These are phyloP conservation scores for Claviceps maximensis DNA, from an alignment of 2,329 filamentous ascomycete genomes.

Conservation along the genomic window DNA sequence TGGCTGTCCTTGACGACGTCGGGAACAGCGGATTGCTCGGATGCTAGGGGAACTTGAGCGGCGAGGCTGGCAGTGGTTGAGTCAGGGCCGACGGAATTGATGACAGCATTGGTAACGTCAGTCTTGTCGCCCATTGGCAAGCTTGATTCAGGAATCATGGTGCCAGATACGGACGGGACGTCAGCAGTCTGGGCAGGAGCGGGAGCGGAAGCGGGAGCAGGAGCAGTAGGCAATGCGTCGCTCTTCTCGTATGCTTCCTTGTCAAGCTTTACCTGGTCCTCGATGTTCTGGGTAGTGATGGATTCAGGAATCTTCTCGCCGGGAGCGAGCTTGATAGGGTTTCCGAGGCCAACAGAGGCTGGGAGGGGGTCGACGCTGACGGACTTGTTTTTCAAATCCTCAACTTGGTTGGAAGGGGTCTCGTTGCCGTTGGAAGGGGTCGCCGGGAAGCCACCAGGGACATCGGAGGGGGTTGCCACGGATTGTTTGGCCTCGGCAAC, in stretches of 20 bases:
- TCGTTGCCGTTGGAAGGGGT: constrained; percentile 41
- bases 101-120: constrained; percentile 24
- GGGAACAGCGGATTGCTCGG: constrained; percentile 17
- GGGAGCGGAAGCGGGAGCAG: constrained; percentile 26
- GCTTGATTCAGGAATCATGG: constrained; percentile 71
- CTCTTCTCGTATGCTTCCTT: constrained; percentile 77
- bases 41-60: constrained; percentile 52
- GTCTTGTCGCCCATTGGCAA: constrained; percentile 45
- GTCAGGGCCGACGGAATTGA: constrained; percentile 39
- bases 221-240: constrained; percentile 44
- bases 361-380: constrained; percentile 50
- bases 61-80: constrained; percentile 59
- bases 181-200: constrained; percentile 21
- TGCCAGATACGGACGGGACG: constrained; percentile 43
- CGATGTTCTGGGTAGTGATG: constrained; percentile 53
- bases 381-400: constrained; percentile 34
- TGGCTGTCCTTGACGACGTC: constrained; percentile 58
- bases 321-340: constrained; percentile 66
- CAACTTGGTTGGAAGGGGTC: constrained; percentile 48
- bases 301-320: constrained; percentile 70
- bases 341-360: constrained; percentile 51
- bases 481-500: constrained; percentile 8
- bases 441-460: constrained; percentile 43
- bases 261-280: constrained; percentile 63
- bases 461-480: constrained; percentile 20